Conservation (phyloP, 2,329 filamentous ascomycete genomes). For the Xylariomycetidae sp. region DNA sequence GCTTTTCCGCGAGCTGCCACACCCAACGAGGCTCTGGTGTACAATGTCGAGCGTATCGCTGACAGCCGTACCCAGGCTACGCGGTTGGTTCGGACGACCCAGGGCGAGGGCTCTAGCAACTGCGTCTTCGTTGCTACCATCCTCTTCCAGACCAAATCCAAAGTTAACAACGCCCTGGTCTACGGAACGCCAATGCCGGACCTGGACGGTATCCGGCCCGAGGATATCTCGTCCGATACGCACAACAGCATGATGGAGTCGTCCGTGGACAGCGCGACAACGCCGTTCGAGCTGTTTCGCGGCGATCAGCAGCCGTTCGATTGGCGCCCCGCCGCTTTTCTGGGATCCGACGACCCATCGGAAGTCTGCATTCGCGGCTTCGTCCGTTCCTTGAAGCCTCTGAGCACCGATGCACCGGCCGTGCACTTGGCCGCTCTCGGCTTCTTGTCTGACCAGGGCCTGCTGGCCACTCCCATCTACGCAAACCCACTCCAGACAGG, state of each 20-base stretch:
- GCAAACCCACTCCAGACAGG: background rate
- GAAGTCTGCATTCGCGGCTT: conserved; percentile 2
- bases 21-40: background rate
- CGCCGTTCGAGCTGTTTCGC: background rate
- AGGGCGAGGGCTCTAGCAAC: background rate
- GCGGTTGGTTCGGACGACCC: background rate
- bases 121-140: conserved; percentile 1
- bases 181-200: background rate
- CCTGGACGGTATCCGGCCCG: background rate
- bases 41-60: background rate
- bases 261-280: background rate
- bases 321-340: conserved; percentile 2
- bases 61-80: background rate
- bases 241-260: background rate
- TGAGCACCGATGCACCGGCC: background rate
- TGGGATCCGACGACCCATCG: background rate
- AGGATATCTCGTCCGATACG: background rate
- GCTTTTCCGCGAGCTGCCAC: background rate
- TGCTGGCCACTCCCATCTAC: conserved; percentile 1
- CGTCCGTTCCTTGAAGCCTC: background rate
- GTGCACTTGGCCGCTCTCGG: conserved; percentile 2
- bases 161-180: background rate
- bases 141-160: background rate
- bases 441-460: conserved; percentile 2
- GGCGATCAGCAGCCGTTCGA: conserved; percentile 1